phyloP scores from a whole-genome alignment of 305 asterid species.

The Salvia sclarea region DNA sequence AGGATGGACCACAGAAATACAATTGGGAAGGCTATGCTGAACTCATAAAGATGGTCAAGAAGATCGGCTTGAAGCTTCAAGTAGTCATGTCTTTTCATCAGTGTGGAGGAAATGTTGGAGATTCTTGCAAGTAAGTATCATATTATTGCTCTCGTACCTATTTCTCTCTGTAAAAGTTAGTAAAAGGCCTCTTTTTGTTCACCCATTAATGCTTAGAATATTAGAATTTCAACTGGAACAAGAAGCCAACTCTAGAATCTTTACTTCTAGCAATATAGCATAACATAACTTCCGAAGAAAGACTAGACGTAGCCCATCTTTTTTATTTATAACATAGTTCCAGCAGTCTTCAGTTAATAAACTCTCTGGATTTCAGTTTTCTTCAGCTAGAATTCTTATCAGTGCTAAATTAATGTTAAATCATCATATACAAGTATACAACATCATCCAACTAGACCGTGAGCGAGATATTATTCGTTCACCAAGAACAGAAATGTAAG shows the following conservation, averaged over 20 bases:
- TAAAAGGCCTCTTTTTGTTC: neutral
- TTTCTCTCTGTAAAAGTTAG: neutral
- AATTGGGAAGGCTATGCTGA: constrained; percentile 95
- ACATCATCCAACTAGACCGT: constrained; percentile 2
- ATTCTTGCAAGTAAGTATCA: constrained; percentile 70
- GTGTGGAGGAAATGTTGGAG: constrained; percentile 96
- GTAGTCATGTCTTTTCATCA: constrained; percentile 95
- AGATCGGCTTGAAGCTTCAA: constrained; percentile 84
- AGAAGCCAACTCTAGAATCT: constrained; percentile 9
- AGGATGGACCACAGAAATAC: constrained; percentile 79
- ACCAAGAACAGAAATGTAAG: neutral
- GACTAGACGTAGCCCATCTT: neutral
- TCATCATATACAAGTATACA: too few relatives aligned
- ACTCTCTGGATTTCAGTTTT: neutral
- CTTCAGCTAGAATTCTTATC: neutral
- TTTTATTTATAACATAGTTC: constrained; percentile 2
- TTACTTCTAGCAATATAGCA: neutral
- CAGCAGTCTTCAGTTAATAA: neutral
- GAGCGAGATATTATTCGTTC: neutral
- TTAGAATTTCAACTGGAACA: neutral
- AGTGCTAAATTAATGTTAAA: neutral
- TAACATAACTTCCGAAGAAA: neutral
- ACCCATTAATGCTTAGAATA: neutral
- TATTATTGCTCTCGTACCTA: neutral
- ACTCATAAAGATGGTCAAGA: constrained; percentile 70